Conservation (phyloP, 108 stramenopile genomes). For the Skeletonema tropicum region DNA sequence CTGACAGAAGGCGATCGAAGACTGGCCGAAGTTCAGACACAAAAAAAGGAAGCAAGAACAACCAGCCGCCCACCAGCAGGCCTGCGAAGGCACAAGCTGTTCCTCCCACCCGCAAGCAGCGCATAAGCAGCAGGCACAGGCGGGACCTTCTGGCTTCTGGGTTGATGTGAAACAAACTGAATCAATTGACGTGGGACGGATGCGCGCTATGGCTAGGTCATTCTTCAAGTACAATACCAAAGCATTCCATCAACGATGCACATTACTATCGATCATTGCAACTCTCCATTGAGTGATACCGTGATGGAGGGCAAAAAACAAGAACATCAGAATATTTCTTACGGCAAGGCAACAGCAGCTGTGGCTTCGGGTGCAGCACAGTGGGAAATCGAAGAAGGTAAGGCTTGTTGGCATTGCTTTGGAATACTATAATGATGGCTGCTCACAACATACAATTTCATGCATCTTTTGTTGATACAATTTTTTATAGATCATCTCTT, state of each 20-base stretch:
- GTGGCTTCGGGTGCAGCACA: not conserved
- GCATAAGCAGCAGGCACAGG: too few species aligned
- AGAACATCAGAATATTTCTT: not conserved
- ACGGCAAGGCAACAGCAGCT: slow-evolving; percentile 1
- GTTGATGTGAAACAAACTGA: too few species aligned
- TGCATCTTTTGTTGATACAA: not conserved
- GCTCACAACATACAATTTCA: not conserved
- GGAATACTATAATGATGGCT: not conserved
- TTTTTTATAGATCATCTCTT: slow-evolving; percentile 64
- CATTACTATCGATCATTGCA: not conserved
- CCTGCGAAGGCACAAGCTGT: too few species aligned
- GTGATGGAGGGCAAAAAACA: not conserved
- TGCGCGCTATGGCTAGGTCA: too few species aligned
- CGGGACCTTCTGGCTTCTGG: too few species aligned
- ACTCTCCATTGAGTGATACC: not conserved
- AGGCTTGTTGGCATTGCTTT: not conserved
- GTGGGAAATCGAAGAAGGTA: slow-evolving; percentile 5
- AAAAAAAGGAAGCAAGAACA: too few species aligned
- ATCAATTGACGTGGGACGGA: too few species aligned
- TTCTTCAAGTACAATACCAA: too few species aligned
- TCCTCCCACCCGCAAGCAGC: too few species aligned
- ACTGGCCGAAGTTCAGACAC: too few species aligned
- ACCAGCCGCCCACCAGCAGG: too few species aligned
- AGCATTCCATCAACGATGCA: not conserved
- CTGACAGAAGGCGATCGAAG: too few species aligned